Conservation (phyloP, 2,329 filamentous ascomycete species). For the Cephalotrichum gorgonifer region DNA sequence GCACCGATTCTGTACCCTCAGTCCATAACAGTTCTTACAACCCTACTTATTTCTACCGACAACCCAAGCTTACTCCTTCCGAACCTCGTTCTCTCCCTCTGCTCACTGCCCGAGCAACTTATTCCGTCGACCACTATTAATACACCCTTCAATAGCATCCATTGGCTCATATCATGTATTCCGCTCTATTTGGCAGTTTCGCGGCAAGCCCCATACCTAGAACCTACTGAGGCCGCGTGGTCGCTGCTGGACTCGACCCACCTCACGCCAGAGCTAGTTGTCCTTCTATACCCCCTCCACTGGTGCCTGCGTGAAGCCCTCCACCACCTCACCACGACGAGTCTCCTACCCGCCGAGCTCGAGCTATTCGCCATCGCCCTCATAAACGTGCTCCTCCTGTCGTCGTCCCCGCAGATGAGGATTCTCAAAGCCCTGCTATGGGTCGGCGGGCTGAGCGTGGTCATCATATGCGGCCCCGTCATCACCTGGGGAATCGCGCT, state of each 20-base stretch:
- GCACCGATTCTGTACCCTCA: conserved; percentile 84
- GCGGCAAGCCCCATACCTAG: neutral
- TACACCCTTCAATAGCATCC: conserved; percentile 53
- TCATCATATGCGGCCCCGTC: conserved; percentile 62
- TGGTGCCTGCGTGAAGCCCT: conserved; percentile 64
- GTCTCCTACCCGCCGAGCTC: conserved; percentile 75
- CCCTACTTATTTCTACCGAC: conserved; percentile 59
- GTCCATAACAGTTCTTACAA: conserved; percentile 63
- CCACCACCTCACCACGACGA: conserved; percentile 77
- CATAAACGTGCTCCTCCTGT: conserved; percentile 70
- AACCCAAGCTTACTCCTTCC: conserved; percentile 56
- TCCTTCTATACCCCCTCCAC: conserved; percentile 73
- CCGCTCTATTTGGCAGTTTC: conserved; percentile 40
- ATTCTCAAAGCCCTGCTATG: conserved; percentile 81
- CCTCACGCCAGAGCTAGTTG: conserved; percentile 46
- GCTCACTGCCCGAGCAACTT: conserved; percentile 62
- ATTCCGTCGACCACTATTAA: conserved; percentile 53
- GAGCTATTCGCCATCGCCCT: conserved; percentile 76
- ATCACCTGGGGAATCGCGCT: conserved; percentile 77
- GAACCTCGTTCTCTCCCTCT: conserved; percentile 73
- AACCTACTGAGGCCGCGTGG: neutral
- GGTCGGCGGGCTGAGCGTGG: conserved; percentile 67
- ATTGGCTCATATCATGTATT: conserved; percentile 68
- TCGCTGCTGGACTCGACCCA: conserved; percentile 5
- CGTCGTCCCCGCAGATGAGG: conserved; percentile 69